A percentile compares a stretch with the other conserved stretches of the same genome.
phyloP scores from a whole-genome alignment of 116 monocot genomes.

The Cymodocea nodosa region DNA sequence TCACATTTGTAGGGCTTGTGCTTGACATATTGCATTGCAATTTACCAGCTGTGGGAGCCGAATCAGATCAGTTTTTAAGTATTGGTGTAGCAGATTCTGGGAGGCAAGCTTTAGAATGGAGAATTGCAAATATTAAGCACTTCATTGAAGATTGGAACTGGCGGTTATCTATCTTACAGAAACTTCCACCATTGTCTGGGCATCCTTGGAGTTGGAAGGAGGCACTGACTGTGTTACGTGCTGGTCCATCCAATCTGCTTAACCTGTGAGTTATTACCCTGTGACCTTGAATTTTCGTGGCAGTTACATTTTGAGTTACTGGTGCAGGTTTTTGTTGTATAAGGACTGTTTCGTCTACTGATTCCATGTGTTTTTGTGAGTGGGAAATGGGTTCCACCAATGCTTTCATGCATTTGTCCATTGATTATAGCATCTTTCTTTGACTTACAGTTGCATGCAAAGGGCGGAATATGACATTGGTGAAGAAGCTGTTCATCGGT shows the following conservation, averaged over 20 bases:
- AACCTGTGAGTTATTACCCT: conserved; percentile 56
- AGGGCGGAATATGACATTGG: conserved; percentile 85
- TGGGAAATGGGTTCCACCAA: too few relatives aligned
- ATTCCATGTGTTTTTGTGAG: too few relatives aligned
- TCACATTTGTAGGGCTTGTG: conserved; percentile 51
- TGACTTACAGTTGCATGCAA: conserved; percentile 71
- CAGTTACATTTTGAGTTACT: background rate
- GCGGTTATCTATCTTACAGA: conserved; percentile 79
- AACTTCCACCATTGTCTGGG: conserved; percentile 57
- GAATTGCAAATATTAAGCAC: conserved; percentile 43
- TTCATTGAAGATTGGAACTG: conserved; percentile 81
- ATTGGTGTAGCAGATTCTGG: conserved; percentile 24
- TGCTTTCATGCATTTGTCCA: background rate
- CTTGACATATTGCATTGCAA: conserved; percentile 57
- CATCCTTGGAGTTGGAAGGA: conserved; percentile 77
- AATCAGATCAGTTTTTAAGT: conserved; percentile 18
- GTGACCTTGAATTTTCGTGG: background rate
- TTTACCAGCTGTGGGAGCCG: conserved; percentile 27
- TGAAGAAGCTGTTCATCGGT: conserved; percentile 82
- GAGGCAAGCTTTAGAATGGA: conserved; percentile 80
- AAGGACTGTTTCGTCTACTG: too few relatives aligned
- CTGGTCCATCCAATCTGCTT: conserved; percentile 79
- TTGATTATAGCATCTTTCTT: conserved; percentile 3
- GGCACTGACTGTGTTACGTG: conserved; percentile 71
- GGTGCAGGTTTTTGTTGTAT: too few relatives aligned